phyloP scores from a whole-genome alignment of 345 rosid species.

The Odontarrhena argentea region DNA sequence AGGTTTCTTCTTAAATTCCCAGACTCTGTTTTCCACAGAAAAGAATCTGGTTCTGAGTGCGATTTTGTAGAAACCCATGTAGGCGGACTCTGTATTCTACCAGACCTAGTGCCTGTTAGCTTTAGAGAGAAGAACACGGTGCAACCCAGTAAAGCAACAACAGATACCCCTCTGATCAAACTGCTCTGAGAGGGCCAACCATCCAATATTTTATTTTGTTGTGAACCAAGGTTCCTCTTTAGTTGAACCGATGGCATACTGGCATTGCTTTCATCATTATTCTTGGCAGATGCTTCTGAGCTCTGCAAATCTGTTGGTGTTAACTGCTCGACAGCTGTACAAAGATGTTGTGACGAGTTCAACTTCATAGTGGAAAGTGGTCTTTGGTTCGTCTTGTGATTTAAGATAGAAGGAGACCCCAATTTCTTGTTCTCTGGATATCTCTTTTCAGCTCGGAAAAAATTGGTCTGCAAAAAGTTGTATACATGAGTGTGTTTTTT shows the following conservation, averaged over 20 bases:
- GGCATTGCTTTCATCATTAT: slow-evolving; percentile 47
- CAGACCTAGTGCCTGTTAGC: slow-evolving; percentile 48
- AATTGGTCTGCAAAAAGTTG: slow-evolving; percentile 56
- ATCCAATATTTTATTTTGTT: slow-evolving; percentile 52
- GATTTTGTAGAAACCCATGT: slow-evolving; percentile 41
- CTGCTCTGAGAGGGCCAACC: slow-evolving; percentile 52
- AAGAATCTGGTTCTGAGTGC: slow-evolving; percentile 46
- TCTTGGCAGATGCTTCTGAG: slow-evolving; percentile 48
- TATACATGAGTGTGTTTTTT: slow-evolving; percentile 26
- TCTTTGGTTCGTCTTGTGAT: slow-evolving; percentile 50
- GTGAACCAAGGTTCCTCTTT: slow-evolving; percentile 61
- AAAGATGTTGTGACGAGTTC: slow-evolving; percentile 61
- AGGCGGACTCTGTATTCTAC: slow-evolving; percentile 47
- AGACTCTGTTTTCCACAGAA: slow-evolving; percentile 45
- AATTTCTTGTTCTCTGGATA: slow-evolving; percentile 50
- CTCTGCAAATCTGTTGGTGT: slow-evolving; percentile 61
- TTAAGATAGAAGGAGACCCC: slow-evolving; percentile 44
- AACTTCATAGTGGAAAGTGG: slow-evolving; percentile 54
- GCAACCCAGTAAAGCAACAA: slow-evolving; percentile 63
- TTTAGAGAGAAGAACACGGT: slow-evolving; percentile 54
- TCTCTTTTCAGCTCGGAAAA: slow-evolving; percentile 66
- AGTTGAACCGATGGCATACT: slow-evolving; percentile 58
- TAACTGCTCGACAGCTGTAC: slow-evolving; percentile 80
- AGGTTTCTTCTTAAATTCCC: slow-evolving; percentile 29
- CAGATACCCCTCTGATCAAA: slow-evolving; percentile 50